Evolutionary conservation across 23 red algal species (phyloP), one percentile per base, ranked within the genome.

Genomic region (Pyropia haitanensis): DNA sequence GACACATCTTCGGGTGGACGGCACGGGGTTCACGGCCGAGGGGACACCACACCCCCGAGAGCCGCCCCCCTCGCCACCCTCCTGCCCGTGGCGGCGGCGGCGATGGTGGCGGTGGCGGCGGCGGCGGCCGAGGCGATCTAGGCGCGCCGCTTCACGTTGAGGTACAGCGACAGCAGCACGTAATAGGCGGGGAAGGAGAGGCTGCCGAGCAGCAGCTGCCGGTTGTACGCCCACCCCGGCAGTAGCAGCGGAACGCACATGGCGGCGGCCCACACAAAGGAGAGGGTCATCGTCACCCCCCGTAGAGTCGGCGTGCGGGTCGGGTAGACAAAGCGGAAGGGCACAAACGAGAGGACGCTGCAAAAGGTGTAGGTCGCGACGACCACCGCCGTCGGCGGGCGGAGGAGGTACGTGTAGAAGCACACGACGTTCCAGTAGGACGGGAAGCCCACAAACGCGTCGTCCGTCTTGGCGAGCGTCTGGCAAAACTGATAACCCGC

Each of bases 401-500:
- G 10, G 30, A 86, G 49, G 14, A 75, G 68, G 23, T 68, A 75
- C 4, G 62, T 22, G 48, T 86, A 86, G 60, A 66, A 75, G 27
- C 73, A 64, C 21, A 86, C 61, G 53, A 86, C 74, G 53, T 86
- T 86, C 81, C 81, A 86, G 53, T 75, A 86, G 39, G 69, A 75
- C 2, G 81, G 81, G 48, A 86, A 86, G 55, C 81, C 81, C 12
- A 86, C 70, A 63, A 86, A 86, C 14, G 81, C 70, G 53, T 86
- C 81, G 33, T 57, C 18, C 48, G 81, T 86, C 21, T 86, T 86
- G 21, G 81, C 81, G 2, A 60, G 21, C 12, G 81, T 86, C 57
- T 86, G 81, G 28, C 81, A 86, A 61, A 86, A 86, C 63, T 65
- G 61, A 50, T 86, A 86, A 13, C 61, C 81, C 16, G 70, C 55